Conservation (phyloP, 192 early-diverging fungal genomes). For the Irineochytrium annulatum region DNA sequence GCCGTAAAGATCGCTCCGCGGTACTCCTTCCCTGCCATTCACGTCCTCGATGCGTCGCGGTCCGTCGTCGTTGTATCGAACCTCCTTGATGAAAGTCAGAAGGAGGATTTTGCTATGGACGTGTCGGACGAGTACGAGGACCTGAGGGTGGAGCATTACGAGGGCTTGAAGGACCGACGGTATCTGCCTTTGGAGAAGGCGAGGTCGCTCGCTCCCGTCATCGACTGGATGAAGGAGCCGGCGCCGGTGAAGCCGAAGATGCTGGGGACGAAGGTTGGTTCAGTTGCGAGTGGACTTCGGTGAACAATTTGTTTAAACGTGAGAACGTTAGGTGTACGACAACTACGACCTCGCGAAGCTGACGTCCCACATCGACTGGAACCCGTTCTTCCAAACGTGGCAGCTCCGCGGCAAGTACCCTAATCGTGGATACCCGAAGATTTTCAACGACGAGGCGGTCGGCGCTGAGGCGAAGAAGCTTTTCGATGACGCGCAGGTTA, state of each 20-base stretch:
- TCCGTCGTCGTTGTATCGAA: constrained; percentile 87
- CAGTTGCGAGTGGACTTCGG: constrained; percentile 25
- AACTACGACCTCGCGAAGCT: constrained; percentile 73
- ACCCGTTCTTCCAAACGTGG: constrained; percentile 98
- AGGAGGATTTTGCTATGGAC: constrained; percentile 86
- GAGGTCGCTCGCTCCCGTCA: constrained; percentile 54
- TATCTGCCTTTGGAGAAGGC: constrained; percentile 72
- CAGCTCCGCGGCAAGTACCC: constrained; percentile 94
- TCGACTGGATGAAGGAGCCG: constrained; percentile 67
- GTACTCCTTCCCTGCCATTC: constrained; percentile 74
- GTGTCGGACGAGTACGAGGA: constrained; percentile 92
- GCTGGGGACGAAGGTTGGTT: constrained; percentile 76
- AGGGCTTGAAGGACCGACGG: constrained; percentile 80
- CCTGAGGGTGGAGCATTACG: constrained; percentile 87
- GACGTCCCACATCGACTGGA: constrained; percentile 92
- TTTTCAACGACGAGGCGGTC: constrained; percentile 93
- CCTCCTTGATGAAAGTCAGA: constrained; percentile 69
- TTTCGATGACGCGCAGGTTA: constrained; percentile 76
- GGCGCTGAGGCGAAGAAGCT: constrained; percentile 84
- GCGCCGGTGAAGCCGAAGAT: constrained; percentile 76
- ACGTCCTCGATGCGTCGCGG: constrained; percentile 87
- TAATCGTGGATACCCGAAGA: constrained; percentile 95
- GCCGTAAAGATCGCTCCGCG: constrained; percentile 94
- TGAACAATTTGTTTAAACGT: too few species aligned
- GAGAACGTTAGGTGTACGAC: constrained; percentile 49